Evolutionary conservation across 2,329 filamentous ascomycete genomes (phyloP).

Genomic region (Penicillium olsonii): DNA sequence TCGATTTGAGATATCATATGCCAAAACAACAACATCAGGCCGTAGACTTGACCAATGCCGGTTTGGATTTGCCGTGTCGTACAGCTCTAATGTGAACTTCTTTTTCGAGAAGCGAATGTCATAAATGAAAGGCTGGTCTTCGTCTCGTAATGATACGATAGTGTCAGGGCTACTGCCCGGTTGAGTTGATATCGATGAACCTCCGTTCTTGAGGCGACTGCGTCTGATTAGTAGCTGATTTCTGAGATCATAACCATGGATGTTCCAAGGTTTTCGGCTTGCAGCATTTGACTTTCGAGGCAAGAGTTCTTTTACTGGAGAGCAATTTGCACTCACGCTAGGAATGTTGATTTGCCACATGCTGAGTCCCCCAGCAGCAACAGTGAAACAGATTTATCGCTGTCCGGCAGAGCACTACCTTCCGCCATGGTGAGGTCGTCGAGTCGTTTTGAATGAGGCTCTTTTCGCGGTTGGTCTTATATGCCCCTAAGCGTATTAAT

Average conservation of each 20-base stretch:
- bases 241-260: too few species aligned
- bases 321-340: slow-evolving; percentile 54
- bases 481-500: background rate
- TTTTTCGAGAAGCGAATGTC: slow-evolving; percentile 59
- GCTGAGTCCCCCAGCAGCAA: slow-evolving; percentile 61
- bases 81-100: slow-evolving; percentile 57
- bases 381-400: slow-evolving; percentile 38
- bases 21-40: slow-evolving; percentile 59
- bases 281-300: background rate
- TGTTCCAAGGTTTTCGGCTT: too few species aligned
- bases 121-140: slow-evolving; percentile 61
- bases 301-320: background rate
- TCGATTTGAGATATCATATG: slow-evolving; percentile 60
- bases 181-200: slow-evolving; percentile 11
- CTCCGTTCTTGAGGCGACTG: slow-evolving; percentile 24
- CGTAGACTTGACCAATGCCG: slow-evolving; percentile 56
- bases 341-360: slow-evolving; percentile 64
- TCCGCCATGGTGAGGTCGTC: slow-evolving; percentile 10
- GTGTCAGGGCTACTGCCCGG: slow-evolving; percentile 31
- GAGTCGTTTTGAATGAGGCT: background rate
- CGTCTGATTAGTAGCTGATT: background rate
- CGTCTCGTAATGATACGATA: slow-evolving; percentile 52
- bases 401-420: background rate
- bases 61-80: slow-evolving; percentile 59
- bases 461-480: background rate